Percentiles rank a stretch among this genome's conserved stretches.
Conservation (phyloP, 2,329 filamentous ascomycete species). For the Stemphylium vesicarium region DNA sequence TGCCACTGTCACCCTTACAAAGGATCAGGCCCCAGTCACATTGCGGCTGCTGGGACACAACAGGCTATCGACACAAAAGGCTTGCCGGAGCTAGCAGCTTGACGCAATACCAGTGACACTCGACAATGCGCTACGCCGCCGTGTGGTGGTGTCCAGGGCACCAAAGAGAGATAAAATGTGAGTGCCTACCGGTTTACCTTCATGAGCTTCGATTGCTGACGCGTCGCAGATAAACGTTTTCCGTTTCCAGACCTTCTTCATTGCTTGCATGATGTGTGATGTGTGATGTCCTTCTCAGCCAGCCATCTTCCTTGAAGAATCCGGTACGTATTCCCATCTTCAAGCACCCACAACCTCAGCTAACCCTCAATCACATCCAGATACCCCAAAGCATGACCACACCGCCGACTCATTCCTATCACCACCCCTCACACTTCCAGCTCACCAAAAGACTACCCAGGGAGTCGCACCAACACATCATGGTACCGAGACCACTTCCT, state of each 20-base stretch:
- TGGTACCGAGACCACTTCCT: neutral
- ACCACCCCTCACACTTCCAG: neutral
- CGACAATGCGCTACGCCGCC: no score
- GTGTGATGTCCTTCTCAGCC: neutral
- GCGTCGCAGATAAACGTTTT: neutral
- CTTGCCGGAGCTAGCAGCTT: no score
- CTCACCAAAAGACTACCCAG: no score
- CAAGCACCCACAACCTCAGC: neutral
- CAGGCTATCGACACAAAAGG: no score
- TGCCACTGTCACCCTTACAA: no score
- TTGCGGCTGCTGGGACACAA: no score
- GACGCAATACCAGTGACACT: no score
- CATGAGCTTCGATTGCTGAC: neutral
- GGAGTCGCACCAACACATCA: neutral
- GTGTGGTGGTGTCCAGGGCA: no score
- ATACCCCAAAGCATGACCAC: no score
- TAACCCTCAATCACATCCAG: neutral
- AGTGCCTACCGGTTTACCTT: neutral
- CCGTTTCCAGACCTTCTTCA: neutral
- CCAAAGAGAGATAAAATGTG: neutral
- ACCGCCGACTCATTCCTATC: neutral
- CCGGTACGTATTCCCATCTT: neutral
- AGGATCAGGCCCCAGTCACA: no score
- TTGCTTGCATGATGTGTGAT: neutral
- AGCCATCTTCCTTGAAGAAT: no score